Conservation (phyloP, 768 basidiomycete species). For the Austroboletus festivus region DNA sequence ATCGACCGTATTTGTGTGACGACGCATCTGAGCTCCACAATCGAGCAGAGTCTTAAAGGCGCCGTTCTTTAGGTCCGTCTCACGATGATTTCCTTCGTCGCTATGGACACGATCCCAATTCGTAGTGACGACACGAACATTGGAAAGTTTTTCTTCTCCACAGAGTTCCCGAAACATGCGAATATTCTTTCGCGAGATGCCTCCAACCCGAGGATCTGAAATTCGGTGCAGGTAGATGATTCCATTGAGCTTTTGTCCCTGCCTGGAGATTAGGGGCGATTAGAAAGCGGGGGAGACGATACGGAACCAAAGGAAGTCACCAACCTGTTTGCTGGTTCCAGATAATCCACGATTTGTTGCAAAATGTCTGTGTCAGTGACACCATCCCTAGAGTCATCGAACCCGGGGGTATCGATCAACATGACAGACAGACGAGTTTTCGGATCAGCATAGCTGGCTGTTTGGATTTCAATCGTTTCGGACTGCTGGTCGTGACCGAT, state of each 20-base stretch:
- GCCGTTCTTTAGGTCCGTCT: constrained; percentile 37
- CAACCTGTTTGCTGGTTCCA: too few species aligned
- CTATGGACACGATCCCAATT: constrained; percentile 15
- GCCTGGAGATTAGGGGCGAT: too few species aligned
- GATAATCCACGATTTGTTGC: too few species aligned
- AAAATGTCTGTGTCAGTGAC: too few species aligned
- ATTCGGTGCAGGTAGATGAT: constrained; percentile 16
- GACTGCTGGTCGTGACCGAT: too few species aligned
- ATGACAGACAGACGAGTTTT: too few species aligned
- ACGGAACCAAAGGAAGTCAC: too few species aligned
- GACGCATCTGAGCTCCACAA: constrained; percentile 41
- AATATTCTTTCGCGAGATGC: constrained; percentile 8
- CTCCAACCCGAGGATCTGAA: constrained; percentile 8
- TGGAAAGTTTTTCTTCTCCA: constrained; percentile 7
- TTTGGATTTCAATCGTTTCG: too few species aligned
- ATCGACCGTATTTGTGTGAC: constrained; percentile 38
- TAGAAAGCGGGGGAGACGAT: too few species aligned
- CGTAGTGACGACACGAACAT: constrained; percentile 17
- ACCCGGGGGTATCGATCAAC: too few species aligned
- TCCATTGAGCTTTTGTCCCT: constrained; percentile 12
- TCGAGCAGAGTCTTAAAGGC: constrained; percentile 48
- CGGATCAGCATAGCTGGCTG: too few species aligned
- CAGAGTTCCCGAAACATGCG: constrained; percentile 11
- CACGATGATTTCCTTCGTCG: constrained; percentile 32
- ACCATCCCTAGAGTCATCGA: too few species aligned